phyloP scores from a whole-genome alignment of 345 rosid species.

The Theobroma cacao region DNA sequence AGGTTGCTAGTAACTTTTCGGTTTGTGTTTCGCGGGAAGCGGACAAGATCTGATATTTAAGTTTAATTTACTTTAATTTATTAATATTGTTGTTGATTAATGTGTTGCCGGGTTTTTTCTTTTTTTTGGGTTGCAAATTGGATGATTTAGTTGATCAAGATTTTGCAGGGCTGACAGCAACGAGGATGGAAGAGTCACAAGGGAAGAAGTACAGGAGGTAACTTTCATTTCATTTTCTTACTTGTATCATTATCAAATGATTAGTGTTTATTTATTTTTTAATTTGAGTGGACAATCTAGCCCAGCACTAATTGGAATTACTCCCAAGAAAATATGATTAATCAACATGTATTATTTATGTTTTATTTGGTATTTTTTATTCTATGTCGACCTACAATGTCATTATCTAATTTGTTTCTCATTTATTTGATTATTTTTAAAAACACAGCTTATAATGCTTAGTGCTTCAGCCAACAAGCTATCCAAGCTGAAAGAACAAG shows the following conservation, averaged over 20 bases:
- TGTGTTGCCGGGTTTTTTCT: background rate
- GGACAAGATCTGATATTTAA: background rate
- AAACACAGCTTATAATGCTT: conserved; percentile 81
- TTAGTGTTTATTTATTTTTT: background rate
- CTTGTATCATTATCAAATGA: background rate
- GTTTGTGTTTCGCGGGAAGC: background rate
- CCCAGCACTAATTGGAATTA: too few species aligned
- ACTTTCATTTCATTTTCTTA: background rate
- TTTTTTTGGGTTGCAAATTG: background rate
- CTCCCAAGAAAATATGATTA: background rate
- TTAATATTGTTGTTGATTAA: conserved; percentile 7
- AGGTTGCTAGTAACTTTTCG: background rate
- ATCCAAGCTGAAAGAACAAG: conserved; percentile 87
- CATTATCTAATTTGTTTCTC: background rate
- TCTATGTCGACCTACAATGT: background rate
- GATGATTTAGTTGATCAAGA: background rate
- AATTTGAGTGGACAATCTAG: background rate
- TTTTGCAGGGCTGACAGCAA: conserved; percentile 80
- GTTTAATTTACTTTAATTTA: background rate
- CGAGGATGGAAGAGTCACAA: conserved; percentile 82
- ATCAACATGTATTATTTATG: background rate
- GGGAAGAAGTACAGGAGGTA: conserved; percentile 89
- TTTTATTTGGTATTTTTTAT: background rate
- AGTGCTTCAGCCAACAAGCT: conserved; percentile 96
- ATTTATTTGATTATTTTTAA: background rate